Evolutionary conservation across 129 eudicot species (phyloP), one percentile per base, ranked within the genome.

Genomic region (Escallonia herrerae): DNA sequence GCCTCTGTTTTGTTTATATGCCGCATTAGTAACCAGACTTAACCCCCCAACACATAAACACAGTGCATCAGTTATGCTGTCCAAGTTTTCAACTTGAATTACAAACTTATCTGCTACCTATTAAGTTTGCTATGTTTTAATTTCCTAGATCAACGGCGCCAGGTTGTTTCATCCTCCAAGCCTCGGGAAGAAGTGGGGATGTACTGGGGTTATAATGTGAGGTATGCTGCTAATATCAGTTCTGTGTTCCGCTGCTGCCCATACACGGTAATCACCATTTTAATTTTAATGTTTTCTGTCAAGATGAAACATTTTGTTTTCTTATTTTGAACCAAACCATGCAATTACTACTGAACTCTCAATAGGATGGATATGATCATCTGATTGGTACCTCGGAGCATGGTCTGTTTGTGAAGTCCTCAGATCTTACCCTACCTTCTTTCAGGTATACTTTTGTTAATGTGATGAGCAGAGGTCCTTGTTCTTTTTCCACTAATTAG

Each of bases 311-410:
- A 45, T 45, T 0, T 45, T 45, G 1, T 22, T 22, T 22, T 22
- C 33, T 45, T 5, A 45, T 8, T 45, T 8, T 45, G 49, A 45
- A 45, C 9, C 6, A 45, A 45, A 4, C 63, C 51, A 15, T 74
- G 55, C 58, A 69, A 66, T 59, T 65, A 15, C 12, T n/a, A 72
- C 15, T 66, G 2, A 41, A 39, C 11, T 45, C 45, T 50, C 13
- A 6, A 43, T 64, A 94, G 99, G 87, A 87, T 56, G 97, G 99
- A 56, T 94, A 94, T 80, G 96, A 94, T 80, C 80, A 89, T 77
- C 75, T 83, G 56, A 89, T 89, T 64, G 99, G 99, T 55, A 94
- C 99, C 72, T 94, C 99, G 8, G 99, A 94, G 83, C 99, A 94
- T 80, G 99, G 99, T 40, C 58, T 74, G 33, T 72, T 76, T 61